Evolutionary conservation across 768 basidiomycete species (phyloP).

Genomic region (Pisolithus microcarpus): DNA sequence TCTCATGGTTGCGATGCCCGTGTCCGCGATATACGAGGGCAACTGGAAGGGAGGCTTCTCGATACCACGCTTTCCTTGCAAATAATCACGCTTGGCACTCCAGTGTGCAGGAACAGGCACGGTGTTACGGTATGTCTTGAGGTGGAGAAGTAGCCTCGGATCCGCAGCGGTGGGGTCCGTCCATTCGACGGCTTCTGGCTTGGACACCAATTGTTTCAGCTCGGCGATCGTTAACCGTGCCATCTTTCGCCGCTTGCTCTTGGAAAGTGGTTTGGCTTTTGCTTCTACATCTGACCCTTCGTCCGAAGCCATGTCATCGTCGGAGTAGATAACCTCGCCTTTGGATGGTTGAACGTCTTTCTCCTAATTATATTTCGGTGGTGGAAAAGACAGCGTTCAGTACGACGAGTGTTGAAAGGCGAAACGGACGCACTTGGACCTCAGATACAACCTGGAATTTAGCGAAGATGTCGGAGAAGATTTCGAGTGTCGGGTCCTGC

Average conservation of each 20-base stretch:
- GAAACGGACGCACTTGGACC: constrained; percentile 43
- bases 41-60: constrained; percentile 97
- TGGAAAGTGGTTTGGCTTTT: constrained; percentile 81
- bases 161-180: constrained; percentile 94
- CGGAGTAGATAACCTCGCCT: constrained; percentile 94
- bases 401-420: no score
- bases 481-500: constrained; percentile 67
- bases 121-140: constrained; percentile 93
- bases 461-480: constrained; percentile 90
- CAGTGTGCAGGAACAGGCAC: constrained; percentile 94
- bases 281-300: constrained; percentile 52
- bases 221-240: constrained; percentile 90
- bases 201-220: constrained; percentile 92
- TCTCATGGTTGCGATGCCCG: constrained; percentile 98
- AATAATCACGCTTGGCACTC: constrained; percentile 95
- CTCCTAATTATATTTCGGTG: constrained; percentile 21
- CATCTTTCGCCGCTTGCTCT: constrained; percentile 90
- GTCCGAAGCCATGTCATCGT: constrained; percentile 87
- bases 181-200: constrained; percentile 99
- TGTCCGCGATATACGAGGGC: constrained; percentile 95
- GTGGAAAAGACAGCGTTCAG: background rate
- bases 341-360: constrained; percentile 53
- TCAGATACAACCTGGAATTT: constrained; percentile 78
- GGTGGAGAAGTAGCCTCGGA: constrained; percentile 84
- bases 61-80: constrained; percentile 97